Evolutionary conservation across 129 eudicot genomes (phyloP).

Genomic region (Chrysanthemum seticuspe): DNA sequence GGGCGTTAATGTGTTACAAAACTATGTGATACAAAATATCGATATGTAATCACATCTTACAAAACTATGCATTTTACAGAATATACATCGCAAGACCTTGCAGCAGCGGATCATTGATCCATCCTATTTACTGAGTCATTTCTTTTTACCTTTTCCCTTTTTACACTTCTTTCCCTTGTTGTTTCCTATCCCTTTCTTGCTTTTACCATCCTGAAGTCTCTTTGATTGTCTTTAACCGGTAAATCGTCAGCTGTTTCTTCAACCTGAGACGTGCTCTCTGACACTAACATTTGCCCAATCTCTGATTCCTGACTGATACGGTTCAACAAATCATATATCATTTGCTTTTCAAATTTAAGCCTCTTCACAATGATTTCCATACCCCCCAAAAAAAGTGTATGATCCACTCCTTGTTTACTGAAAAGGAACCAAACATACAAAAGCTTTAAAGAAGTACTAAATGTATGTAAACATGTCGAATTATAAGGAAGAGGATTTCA

Average conservation of each 20-base stretch:
- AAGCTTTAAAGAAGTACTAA: neutral
- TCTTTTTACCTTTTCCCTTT: slow-evolving; percentile 5
- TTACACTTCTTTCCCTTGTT: neutral
- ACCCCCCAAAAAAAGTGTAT: neutral
- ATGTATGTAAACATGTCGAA: neutral
- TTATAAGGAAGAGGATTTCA: no score
- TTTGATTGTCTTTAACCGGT: no score
- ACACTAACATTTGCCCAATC: neutral
- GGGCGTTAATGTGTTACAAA: no score
- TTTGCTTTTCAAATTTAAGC: neutral
- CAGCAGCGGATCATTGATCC: no score
- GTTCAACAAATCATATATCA: neutral
- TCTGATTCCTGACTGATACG: neutral
- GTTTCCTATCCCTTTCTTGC: neutral
- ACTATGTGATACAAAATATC: no score
- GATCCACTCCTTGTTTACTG: neutral
- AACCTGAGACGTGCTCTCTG: neutral
- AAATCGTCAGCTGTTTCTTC: neutral
- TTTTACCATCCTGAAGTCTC: neutral
- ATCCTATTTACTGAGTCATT: neutral
- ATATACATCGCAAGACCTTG: no score
- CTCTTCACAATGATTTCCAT: neutral
- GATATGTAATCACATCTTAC: no score
- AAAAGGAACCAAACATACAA: neutral
- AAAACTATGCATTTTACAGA: no score